These are phyloP conservation scores for Agrostemma githago DNA, from an alignment of 148 eudicot species.

Conservation along the genomic window DNA sequence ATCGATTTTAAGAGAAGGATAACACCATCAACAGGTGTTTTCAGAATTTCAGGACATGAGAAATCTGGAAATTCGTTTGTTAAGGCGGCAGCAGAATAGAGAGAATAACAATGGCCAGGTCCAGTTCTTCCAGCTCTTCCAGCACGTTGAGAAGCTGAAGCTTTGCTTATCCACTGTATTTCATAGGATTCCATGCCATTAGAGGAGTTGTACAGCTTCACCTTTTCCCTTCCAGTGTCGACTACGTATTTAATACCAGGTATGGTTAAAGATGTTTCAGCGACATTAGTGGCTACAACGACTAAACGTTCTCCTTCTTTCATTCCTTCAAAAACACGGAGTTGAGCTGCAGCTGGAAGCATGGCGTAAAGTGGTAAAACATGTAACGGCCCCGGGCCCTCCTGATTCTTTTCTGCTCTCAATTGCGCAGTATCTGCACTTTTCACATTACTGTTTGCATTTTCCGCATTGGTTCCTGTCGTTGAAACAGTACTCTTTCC, in stretches of 20 bases:
- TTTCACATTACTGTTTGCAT: constrained; percentile 12
- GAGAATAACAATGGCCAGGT: constrained; percentile 90
- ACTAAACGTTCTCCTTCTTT: constrained; percentile 77
- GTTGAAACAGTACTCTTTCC: constrained; percentile 31
- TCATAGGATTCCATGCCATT: constrained; percentile 91
- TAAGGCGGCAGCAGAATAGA: constrained; percentile 71
- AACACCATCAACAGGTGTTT: constrained; percentile 87
- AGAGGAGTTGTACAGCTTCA: constrained; percentile 59
- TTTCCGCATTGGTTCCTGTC: constrained; percentile 25
- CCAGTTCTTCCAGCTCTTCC: constrained; percentile 99
- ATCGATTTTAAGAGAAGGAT: constrained; percentile 84
- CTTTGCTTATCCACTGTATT: constrained; percentile 88
- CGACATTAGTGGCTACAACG: constrained; percentile 92
- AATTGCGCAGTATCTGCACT: constrained; percentile 19
- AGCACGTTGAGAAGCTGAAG: constrained; percentile 87
- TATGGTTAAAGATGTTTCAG: constrained; percentile 93
- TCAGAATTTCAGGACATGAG: constrained; percentile 71
- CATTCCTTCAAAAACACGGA: constrained; percentile 60
- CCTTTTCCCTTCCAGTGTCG: constrained; percentile 93
- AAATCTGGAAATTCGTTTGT: constrained; percentile 52
- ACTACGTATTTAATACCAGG: constrained; percentile 92
- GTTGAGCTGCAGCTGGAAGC: constrained; percentile 86
- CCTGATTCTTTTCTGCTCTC: constrained; percentile 21
- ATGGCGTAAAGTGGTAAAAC: constrained; percentile 91
- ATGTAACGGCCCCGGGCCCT: constrained; percentile 60